Evolutionary conservation across 225 moss, liverwort and hornwort genomes (phyloP).

Genomic region (Bryum argenteum): DNA sequence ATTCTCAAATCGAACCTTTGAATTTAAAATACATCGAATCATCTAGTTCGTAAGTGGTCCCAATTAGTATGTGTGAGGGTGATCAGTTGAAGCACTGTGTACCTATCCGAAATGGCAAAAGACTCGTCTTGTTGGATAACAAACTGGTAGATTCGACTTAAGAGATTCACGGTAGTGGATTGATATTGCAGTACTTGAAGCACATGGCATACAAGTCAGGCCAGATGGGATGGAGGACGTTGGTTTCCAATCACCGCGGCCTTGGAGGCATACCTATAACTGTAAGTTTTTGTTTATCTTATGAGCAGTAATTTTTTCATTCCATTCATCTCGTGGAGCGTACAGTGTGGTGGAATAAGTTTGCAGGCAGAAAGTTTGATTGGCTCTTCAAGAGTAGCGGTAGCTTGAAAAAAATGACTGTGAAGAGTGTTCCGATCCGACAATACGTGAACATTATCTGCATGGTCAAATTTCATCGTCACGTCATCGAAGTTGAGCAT

Average conservation of each 20-base stretch:
- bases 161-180: constrained; percentile 22
- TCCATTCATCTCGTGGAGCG: too few species aligned
- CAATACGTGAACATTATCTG: not conserved
- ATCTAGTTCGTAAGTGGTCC: not conserved
- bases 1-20: not conserved
- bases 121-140: constrained; percentile 6
- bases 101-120: not conserved
- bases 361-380: too few species aligned
- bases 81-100: not conserved
- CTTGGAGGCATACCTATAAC: constrained; percentile 88
- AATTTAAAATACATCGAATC: constrained; percentile 1
- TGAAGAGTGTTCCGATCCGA: not conserved
- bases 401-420: too few species aligned
- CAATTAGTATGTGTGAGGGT: constrained; percentile 13
- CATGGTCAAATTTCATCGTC: constrained; percentile 11
- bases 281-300: constrained; percentile 48
- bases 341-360: too few species aligned
- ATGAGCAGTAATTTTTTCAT: not conserved
- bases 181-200: constrained; percentile 73
- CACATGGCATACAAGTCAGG: constrained; percentile 65
- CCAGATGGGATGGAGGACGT: constrained; percentile 74
- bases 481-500: not conserved
- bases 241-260: constrained; percentile 84
- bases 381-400: too few species aligned
- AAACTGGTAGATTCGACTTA: constrained; percentile 24